Base-by-base conservation (phyloP, 768 basidiomycete species). In the Mycena floridula region DNA sequence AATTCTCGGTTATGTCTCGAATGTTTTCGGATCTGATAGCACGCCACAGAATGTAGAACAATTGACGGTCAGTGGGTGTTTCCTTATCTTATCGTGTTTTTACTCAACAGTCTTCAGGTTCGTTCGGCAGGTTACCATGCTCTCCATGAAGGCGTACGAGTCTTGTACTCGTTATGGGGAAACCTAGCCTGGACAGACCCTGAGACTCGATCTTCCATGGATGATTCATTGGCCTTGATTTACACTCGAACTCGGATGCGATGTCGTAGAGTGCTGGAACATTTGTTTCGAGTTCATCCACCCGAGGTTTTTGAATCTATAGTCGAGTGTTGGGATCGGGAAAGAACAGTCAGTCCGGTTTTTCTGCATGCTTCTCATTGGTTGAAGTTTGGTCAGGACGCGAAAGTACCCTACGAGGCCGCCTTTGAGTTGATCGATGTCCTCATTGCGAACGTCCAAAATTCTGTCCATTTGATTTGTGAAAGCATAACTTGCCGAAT, bases 1-100 rank as follows among this genome's bases (percentile, higher is more conserved):
- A 1, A 64, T 98, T 9, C 69, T 97, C 0, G 91, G 93, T 7
- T 88, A 91, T 54, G 85, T 99, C 42, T 93, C 92, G 2, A 89
- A 81, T 44, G 94, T 97, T 2, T 94, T 99, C 56, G 78, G 85
- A 32, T 79, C 81, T 0, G 89, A 92, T n/a, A 73, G 67, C 26
- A 54, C 65, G 7, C 62, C 71, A 9, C 59, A 61, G 44, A 53
- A 61, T 28, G 80, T 80, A 12, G 85, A 85, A 27, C 76, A 76
- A 49, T 55, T 81, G 7, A 73, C 70, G 45, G 87, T 83, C 52
- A 57, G 78, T 65, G n/a, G n/a, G n/a, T n/a, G n/a, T n/a, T n/a
- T n/a, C n/a, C n/a, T n/a, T n/a, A n/a, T n/a, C n/a, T n/a, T n/a
- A n/a, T n/a, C n/a, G n/a, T n/a, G n/a, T n/a, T n/a, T n/a, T n/a